A percentile compares a stretch with the other conserved stretches of the same genome.
These are phyloP conservation scores for Arthrobotrys sinensis DNA, from an alignment of 2,329 filamentous ascomycete genomes.

Conservation along the genomic window DNA sequence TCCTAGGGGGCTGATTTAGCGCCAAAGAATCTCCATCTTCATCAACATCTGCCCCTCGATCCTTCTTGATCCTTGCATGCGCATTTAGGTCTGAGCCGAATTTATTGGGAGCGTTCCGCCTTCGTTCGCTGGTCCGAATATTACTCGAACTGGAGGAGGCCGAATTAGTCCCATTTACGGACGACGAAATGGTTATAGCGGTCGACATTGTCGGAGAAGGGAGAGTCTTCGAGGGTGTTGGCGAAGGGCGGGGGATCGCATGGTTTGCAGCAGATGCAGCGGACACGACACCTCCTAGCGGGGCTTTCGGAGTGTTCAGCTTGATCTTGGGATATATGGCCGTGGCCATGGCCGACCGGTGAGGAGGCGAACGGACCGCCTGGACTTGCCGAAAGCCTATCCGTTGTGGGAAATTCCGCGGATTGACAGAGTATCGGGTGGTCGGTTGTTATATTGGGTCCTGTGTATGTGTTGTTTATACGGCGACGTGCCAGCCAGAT, in stretches of 20 bases:
- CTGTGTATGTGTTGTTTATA: constrained; percentile 52
- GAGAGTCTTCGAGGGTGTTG: constrained; percentile 58
- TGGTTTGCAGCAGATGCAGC: constrained; percentile 46
- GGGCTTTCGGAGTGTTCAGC: constrained; percentile 54
- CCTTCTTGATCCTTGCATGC: constrained; percentile 52
- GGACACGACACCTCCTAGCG: constrained; percentile 56
- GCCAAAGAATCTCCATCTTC: constrained; percentile 56
- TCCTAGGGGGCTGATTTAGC: constrained; percentile 53
- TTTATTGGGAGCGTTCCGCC: constrained; percentile 55
- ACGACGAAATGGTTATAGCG: constrained; percentile 48
- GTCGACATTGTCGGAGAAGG: constrained; percentile 56
- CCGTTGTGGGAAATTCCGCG: constrained; percentile 40
- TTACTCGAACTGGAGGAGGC: constrained; percentile 49
- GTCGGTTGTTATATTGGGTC: constrained; percentile 28
- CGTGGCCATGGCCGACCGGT: constrained; percentile 60
- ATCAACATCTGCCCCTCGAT: constrained; percentile 50
- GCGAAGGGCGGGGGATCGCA: constrained; percentile 61
- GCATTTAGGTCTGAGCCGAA: constrained; percentile 44
- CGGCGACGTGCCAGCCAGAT: constrained; percentile 28
- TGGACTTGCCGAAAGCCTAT: constrained; percentile 52
- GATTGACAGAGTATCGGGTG: constrained; percentile 16
- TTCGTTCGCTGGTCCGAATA: constrained; percentile 55
- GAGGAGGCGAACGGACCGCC: constrained; percentile 58
- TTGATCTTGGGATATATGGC: constrained; percentile 61
- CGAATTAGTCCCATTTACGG: constrained; percentile 36